Base-by-base conservation (phyloP, 345 rosid genomes). In the Salix suchowensis region DNA sequence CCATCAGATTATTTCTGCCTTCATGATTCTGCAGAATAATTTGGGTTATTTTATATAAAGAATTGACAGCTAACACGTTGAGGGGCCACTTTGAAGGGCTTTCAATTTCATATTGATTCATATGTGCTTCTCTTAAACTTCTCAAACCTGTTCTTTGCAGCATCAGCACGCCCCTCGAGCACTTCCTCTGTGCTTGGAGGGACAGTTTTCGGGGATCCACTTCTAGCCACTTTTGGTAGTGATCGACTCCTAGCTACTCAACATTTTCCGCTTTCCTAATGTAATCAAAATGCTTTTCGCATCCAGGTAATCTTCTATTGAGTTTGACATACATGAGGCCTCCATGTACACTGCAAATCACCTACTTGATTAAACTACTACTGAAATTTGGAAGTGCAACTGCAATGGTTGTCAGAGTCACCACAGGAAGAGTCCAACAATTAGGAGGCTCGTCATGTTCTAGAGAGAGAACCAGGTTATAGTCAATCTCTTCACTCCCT, bases 401-500 rank as follows among this genome's bases (percentile, higher is more conserved):
- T n/a, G 89, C 97, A 46, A 92, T 86, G 81, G 89, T 86, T 66
- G 92, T 80, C 21, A 94, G 80, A 68, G 95, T 94, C 62, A 84
- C 94, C 8, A 92, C 48, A 3, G 97, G 88, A 68, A 94, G 97
- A 40, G 92, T 82, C 98, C 97, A 94, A 74, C 91, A 86, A 64
- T 88, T 85, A 1, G 90, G 91, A 68, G 97, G 97, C 70, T 89
- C 91, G 28, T 79, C 89, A 62, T 68, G 28, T 26, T 85, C 88
- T 37, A 94, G 80, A 67, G 85, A 78, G 65, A 82, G 85, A 73
- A 94, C 85, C 7, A 79, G 65, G 78, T 75, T 55, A 67, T 86
- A 85, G 78, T 92, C 92, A 61, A 94, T 89, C 77, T 87, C 90
- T 39, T 21, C 3, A 90, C 84, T 77, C 95, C 94, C 70, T 83